phyloP scores from a whole-genome alignment of 352 stramenopile species.

The Phytophthora foliorum region DNA sequence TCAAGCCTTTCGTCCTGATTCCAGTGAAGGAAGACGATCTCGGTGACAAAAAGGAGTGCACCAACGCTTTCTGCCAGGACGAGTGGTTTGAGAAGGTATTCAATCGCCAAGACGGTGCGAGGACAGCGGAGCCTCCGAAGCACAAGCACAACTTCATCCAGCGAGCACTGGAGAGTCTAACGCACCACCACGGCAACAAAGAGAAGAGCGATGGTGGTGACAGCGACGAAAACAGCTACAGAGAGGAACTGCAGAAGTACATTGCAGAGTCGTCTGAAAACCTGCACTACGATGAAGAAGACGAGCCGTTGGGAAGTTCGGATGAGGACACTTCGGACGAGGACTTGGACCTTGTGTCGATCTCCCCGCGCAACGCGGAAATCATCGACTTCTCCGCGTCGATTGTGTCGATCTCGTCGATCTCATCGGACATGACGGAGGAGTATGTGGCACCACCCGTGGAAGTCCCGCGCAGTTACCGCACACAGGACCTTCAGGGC shows the following conservation, averaged over 20 bases:
- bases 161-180: conserved; percentile 27
- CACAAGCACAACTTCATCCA: conserved; percentile 35
- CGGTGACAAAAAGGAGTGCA: background rate
- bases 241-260: conserved; percentile 35
- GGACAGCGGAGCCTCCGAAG: conserved; percentile 1
- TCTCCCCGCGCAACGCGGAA: conserved; percentile 24
- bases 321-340: conserved; percentile 28
- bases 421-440: conserved; percentile 5
- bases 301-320: conserved; percentile 15
- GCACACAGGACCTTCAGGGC: conserved; percentile 37
- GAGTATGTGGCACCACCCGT: conserved; percentile 43
- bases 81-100: conserved; percentile 32
- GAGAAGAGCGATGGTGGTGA: background rate
- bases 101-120: conserved; percentile 14
- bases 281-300: conserved; percentile 13
- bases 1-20: conserved; percentile 25
- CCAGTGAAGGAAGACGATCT: conserved; percentile 13
- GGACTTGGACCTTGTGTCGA: conserved; percentile 8
- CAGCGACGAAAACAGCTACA: conserved; percentile 36
- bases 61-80: conserved; percentile 7
- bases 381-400: conserved; percentile 31
- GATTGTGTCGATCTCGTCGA: conserved; percentile 28
- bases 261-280: conserved; percentile 31
- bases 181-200: conserved; percentile 16
- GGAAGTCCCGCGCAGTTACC: conserved; percentile 40